Base-by-base conservation (phyloP, 257 asterid species). In the Penstemon eatonii region DNA sequence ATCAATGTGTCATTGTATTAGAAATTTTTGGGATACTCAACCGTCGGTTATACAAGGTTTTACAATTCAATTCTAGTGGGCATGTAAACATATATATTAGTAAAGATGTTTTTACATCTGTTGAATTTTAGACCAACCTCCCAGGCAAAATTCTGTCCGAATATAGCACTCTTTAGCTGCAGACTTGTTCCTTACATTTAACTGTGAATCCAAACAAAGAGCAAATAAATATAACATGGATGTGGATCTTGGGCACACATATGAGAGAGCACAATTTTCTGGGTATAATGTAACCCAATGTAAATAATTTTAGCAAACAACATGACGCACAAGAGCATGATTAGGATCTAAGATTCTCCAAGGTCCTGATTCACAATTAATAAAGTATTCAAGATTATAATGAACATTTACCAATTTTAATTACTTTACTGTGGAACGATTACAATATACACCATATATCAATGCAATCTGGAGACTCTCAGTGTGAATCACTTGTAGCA, bases 131-230 rank as follows among this genome's bases (percentile, higher is more conserved):
- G 76, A 66, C 83, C 57, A 66, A 90, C 98, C 98, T 84, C 90
- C 99, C 75, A 93, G 80, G 85, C 97, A 88, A 76, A 84, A 62
- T 76, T 87, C 96, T 65, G 99, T 93, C 72, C 99, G 83, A 51
- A 76, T 70, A 57, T 87, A 90, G 81, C 99, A 90, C 79, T 93
- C 99, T 79, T 84, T 88, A 74, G 97, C 90, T 47, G 99, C 96
- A 75, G 96, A 86, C 84, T 90, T 93, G 87, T 90, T 93, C 87
- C 99, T 89, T 67, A 80, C 89, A 67, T 93, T 93, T 77, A 93
- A 74, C 98, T 93, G 80, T 51, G 71, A 41, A 70, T 60, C 66
- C 60, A 74, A 66, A 73, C 37, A 67, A 73, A 61, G 65, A 68
- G 63, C 36, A 46, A 68, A 79, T 61, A 61, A 49, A 72, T 70